phyloP scores from a whole-genome alignment of 805 yeast species.

The Spathaspora boniae region DNA sequence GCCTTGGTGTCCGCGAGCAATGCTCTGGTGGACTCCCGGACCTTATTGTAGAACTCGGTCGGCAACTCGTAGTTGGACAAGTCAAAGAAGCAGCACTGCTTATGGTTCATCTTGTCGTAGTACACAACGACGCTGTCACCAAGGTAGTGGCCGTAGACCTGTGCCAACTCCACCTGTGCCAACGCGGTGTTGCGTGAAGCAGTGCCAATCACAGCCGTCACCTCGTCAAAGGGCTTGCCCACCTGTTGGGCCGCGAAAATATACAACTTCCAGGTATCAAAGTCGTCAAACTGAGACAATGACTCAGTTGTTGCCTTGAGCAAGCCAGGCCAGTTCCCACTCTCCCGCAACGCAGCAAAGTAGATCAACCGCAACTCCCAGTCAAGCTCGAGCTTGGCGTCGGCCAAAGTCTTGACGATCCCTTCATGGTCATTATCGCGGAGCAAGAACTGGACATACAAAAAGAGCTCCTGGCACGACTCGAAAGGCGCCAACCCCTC shows the following conservation, averaged over 20 bases:
- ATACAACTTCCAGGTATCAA: constrained; percentile 64
- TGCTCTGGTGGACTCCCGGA: constrained; percentile 19
- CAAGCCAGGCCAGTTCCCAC: constrained; percentile 37
- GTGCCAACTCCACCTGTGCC: constrained; percentile 23
- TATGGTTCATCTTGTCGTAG: constrained; percentile 45
- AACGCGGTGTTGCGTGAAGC: constrained; percentile 24
- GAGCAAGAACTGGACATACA: constrained; percentile 50
- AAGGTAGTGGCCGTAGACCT: constrained; percentile 20
- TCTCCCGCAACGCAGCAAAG: constrained; percentile 42
- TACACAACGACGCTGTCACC: constrained; percentile 36
- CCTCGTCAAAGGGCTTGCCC: constrained; percentile 28
- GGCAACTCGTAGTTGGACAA: constrained; percentile 31
- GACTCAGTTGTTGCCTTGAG: constrained; percentile 38
- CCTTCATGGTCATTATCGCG: constrained; percentile 32
- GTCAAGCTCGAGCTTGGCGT: constrained; percentile 38
- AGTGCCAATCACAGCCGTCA: constrained; percentile 11
- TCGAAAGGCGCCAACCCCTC: constrained; percentile 49
- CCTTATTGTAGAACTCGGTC: constrained; percentile 14
- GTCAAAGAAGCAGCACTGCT: constrained; percentile 66
- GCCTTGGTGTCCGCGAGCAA: constrained; percentile 5
- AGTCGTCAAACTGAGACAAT: constrained; percentile 64
- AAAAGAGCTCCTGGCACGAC: constrained; percentile 63
- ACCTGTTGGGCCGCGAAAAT: constrained; percentile 43
- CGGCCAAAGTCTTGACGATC: constrained; percentile 11
- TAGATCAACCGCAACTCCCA: constrained; percentile 60